These are phyloP conservation scores for Fusarium mexicanum DNA, from an alignment of 2,329 filamentous ascomycete species.

Conservation along the genomic window DNA sequence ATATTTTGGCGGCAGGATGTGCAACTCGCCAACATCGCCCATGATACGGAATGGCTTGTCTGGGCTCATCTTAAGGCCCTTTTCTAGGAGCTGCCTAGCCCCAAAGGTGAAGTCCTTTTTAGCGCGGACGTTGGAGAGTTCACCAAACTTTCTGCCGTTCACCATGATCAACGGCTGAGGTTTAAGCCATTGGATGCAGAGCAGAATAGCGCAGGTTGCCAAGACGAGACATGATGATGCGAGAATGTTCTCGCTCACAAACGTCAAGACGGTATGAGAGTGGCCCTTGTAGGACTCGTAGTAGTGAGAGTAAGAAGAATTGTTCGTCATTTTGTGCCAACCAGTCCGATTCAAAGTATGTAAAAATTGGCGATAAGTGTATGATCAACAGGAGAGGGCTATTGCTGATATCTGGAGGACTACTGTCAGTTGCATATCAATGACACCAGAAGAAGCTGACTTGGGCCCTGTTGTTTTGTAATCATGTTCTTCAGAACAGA, in stretches of 20 bases:
- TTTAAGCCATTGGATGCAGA: not conserved
- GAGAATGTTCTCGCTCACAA: not conserved
- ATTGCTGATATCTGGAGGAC: not conserved
- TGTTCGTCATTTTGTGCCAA: not conserved
- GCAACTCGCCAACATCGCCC: not conserved
- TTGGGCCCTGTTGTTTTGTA: fast-evolving
- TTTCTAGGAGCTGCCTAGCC: not conserved
- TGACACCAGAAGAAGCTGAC: fast-evolving
- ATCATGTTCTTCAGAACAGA: not conserved
- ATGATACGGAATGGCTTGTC: not conserved
- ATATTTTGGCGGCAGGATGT: not conserved
- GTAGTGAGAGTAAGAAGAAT: not conserved
- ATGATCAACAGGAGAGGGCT: fast-evolving
- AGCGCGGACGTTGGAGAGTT: not conserved
- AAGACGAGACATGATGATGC: not conserved
- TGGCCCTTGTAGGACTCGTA: no score
- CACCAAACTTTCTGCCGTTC: not conserved
- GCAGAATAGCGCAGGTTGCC: not conserved
- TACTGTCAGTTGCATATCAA: no score
- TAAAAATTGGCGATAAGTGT: fast-evolving
- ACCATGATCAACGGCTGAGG: not conserved
- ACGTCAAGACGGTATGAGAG: fast-evolving
- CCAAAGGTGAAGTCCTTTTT: not conserved
- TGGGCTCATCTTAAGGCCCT: fast-evolving
- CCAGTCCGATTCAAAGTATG: fast-evolving